Evolutionary conservation across 192 early-diverging fungal genomes (phyloP).

Genomic region (Coemansia sp.): DNA sequence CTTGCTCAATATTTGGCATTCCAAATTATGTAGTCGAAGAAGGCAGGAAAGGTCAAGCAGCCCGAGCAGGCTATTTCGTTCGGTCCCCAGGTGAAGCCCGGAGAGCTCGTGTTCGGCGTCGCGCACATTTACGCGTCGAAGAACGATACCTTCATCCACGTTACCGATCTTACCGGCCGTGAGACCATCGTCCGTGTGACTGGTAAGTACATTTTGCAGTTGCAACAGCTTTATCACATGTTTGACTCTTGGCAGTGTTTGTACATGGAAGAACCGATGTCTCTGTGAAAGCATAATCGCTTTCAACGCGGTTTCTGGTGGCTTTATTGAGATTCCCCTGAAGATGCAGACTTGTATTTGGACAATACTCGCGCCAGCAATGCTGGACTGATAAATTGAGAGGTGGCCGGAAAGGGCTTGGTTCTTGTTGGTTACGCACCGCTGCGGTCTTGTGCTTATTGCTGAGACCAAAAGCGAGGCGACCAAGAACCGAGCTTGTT

Average conservation of each 20-base stretch:
- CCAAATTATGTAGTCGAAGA: slow-evolving; percentile 55
- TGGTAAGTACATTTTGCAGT: slow-evolving; percentile 60
- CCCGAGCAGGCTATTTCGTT: slow-evolving; percentile 89
- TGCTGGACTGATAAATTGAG: background rate
- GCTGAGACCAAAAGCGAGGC: background rate
- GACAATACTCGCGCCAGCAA: slow-evolving; percentile 12
- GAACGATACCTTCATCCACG: slow-evolving; percentile 99
- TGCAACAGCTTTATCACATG: background rate
- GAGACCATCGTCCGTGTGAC: slow-evolving; percentile 99
- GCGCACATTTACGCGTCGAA: slow-evolving; percentile 99
- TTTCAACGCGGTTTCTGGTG: background rate
- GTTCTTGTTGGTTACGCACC: slow-evolving; percentile 10
- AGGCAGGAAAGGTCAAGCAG: slow-evolving; percentile 74
- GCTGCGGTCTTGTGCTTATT: background rate
- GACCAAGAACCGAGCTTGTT: background rate
- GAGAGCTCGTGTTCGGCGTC: slow-evolving; percentile 99
- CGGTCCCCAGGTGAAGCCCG: slow-evolving; percentile 96
- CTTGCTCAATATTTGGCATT: background rate
- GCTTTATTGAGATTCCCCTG: slow-evolving; percentile 55
- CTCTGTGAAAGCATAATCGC: background rate
- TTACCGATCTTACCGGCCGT: slow-evolving; percentile 99
- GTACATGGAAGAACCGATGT: background rate
- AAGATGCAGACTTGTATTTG: slow-evolving; percentile 37
- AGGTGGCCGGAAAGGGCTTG: background rate
- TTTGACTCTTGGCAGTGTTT: background rate